Percentiles rank a stretch among this genome's conserved stretches.
These are phyloP conservation scores for Hyaloscypha hepaticicola DNA, from an alignment of 495 filamentous ascomycete genomes.

Conservation along the genomic window DNA sequence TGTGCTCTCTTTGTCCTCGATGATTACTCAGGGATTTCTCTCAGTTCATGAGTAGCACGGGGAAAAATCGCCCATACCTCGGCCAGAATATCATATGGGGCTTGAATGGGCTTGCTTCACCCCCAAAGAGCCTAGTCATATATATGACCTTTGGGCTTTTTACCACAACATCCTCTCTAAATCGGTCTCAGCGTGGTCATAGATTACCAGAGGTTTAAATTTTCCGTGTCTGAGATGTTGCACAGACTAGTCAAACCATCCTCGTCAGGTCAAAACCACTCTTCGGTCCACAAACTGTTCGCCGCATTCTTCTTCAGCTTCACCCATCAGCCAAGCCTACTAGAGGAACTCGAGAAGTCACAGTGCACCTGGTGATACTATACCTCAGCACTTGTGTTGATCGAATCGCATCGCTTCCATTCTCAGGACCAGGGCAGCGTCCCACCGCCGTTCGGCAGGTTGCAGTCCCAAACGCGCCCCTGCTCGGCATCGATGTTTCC, in stretches of 20 bases:
- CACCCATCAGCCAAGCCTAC: background rate
- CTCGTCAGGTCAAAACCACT: background rate
- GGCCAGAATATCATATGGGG: background rate
- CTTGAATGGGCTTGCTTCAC: too few relatives aligned
- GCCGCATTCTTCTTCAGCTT: background rate
- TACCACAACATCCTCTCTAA: background rate
- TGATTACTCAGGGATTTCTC: background rate
- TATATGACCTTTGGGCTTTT: background rate
- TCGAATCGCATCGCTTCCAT: constrained; percentile 6
- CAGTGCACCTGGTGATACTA: background rate
- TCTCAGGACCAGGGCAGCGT: background rate
- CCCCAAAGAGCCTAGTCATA: too few relatives aligned
- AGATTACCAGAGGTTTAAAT: background rate
- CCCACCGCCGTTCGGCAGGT: constrained; percentile 19
- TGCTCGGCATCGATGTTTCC: constrained; percentile 29
- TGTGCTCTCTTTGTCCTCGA: background rate
- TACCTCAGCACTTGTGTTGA: background rate
- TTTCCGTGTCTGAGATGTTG: background rate
- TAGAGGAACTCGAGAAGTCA: background rate
- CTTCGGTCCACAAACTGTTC: background rate
- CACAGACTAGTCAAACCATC: background rate
- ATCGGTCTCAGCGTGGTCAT: background rate
- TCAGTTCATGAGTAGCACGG: background rate
- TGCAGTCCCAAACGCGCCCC: constrained; percentile 24
- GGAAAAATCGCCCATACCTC: background rate